These are phyloP conservation scores for Chaetomium fimeti DNA, from an alignment of 495 filamentous ascomycete species.

Conservation along the genomic window DNA sequence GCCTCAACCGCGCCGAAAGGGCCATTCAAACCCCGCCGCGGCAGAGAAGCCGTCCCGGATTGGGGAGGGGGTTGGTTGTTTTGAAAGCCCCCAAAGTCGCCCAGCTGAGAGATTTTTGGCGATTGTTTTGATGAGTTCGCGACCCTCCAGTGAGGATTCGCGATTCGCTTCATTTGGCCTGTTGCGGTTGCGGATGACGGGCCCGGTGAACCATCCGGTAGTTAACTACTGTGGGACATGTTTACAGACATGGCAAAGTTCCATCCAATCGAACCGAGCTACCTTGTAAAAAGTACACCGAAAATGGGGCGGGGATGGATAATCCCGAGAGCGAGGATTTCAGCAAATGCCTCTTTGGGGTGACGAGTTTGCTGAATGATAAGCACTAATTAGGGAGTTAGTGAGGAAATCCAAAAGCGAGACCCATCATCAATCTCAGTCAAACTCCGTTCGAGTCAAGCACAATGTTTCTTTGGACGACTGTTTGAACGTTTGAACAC, in stretches of 20 bases:
- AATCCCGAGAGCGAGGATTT: not conserved
- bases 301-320: not conserved
- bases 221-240: no score
- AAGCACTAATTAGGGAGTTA: not conserved
- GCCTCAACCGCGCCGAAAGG: conserved; percentile 1
- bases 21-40: conserved; percentile 11
- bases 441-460: not conserved
- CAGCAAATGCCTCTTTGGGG: not conserved
- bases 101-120: conserved; percentile 7
- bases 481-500: conserved; percentile 2
- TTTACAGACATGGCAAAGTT: not conserved
- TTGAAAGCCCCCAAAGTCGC: not conserved
- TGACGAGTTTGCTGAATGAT: not conserved
- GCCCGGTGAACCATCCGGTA: not conserved
- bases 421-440: not conserved
- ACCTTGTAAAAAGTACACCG: not conserved
- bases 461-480: not conserved
- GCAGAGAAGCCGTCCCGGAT: conserved; percentile 17
- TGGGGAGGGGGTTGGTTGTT: not conserved
- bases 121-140: not conserved
- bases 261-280: not conserved
- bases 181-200: conserved; percentile 2
- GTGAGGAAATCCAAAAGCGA: not conserved
- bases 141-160: not conserved
- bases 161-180: not conserved